A percentile compares a stretch with the other conserved stretches of the same genome.
Conservation (phyloP, 192 early-diverging fungal genomes). For the Geranomyces michiganensis region DNA sequence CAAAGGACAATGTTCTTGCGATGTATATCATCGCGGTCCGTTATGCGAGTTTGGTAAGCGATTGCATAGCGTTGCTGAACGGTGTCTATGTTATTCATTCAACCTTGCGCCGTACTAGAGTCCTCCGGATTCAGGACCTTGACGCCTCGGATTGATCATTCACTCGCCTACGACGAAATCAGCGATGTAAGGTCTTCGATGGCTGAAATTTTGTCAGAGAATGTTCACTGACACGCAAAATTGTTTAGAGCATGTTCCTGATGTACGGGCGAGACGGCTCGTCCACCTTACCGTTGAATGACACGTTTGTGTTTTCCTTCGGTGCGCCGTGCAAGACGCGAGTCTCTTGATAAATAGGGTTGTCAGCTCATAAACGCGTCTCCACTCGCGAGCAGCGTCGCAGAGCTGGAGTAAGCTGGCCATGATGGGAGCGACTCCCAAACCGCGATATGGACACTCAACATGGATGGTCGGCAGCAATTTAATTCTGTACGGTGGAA, state of each 20-base stretch:
- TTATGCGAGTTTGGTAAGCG: constrained; percentile 37
- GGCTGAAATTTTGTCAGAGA: neutral
- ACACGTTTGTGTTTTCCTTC: constrained; percentile 31
- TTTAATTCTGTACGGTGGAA: constrained; percentile 36
- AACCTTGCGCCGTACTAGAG: neutral
- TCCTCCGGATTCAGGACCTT: constrained; percentile 13
- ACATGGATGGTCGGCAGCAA: constrained; percentile 31
- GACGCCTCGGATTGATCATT: constrained; percentile 37
- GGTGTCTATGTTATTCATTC: no score
- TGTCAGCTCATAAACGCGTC: neutral
- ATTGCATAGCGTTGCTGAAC: no score
- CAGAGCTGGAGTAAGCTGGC: neutral
- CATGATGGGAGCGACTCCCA: neutral
- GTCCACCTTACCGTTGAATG: constrained; percentile 11
- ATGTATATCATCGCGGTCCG: constrained; percentile 18
- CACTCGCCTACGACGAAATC: constrained; percentile 29
- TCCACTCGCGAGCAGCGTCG: neutral
- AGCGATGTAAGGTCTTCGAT: constrained; percentile 22
- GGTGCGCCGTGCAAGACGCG: no score
- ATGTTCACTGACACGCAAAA: neutral
- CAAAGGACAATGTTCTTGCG: constrained; percentile 32
- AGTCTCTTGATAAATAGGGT: no score
- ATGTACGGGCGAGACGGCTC: neutral
- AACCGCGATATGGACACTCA: constrained; percentile 27
- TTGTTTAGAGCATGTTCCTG: constrained; percentile 5